Percentiles rank a stretch among this genome's conserved stretches.
Conservation (phyloP, 192 early-diverging fungal species). For the Coemansia sp. region DNA sequence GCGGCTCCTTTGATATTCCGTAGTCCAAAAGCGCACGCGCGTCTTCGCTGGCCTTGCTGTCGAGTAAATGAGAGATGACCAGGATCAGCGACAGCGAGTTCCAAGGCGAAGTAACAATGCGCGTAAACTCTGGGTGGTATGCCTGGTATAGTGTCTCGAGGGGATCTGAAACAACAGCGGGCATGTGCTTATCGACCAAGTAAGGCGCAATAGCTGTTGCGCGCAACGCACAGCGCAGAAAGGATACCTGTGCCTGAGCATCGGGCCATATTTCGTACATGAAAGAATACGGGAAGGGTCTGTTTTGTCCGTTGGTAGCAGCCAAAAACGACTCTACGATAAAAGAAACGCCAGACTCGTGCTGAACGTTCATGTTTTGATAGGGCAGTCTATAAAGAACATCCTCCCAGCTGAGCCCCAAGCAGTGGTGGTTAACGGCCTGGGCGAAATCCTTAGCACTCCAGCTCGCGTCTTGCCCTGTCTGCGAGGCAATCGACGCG, state of each 20-base stretch:
- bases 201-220: conserved; percentile 21
- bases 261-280: conserved; percentile 57
- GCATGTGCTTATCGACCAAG: conserved; percentile 53
- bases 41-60: conserved; percentile 50
- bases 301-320: conserved; percentile 40
- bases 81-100: conserved; percentile 57
- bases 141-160: conserved; percentile 51
- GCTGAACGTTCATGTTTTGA: conserved; percentile 28
- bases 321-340: conserved; percentile 37
- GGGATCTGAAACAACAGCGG: conserved; percentile 37
- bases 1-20: conserved; percentile 45
- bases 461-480: conserved; percentile 23
- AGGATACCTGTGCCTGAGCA: conserved; percentile 43
- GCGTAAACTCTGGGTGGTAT: conserved; percentile 45
- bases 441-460: conserved; percentile 36
- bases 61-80: conserved; percentile 47
- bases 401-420: conserved; percentile 51
- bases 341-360: conserved; percentile 46
- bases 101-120: conserved; percentile 52
- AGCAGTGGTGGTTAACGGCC: conserved; percentile 25
- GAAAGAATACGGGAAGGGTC: conserved; percentile 50
- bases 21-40: conserved; percentile 44
- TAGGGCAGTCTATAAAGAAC: conserved; percentile 47
- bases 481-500: conserved; percentile 43
- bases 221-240: conserved; percentile 39